These are phyloP conservation scores for Stipa capillata DNA, from an alignment of 176 grass and related monocot species.

Conservation along the genomic window DNA sequence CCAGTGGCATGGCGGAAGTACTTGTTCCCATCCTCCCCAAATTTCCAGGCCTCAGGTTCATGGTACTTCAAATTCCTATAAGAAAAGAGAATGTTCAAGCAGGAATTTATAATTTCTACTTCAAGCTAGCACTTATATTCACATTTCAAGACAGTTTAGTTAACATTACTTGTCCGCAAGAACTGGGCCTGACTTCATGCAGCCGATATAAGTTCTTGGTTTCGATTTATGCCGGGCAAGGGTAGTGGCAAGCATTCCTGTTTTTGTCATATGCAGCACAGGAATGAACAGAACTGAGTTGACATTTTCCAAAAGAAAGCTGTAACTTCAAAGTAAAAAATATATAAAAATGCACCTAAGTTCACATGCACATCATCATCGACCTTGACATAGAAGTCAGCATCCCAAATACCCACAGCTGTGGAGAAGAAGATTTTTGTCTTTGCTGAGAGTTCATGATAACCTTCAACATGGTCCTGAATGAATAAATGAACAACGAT, in stretches of 20 bases:
- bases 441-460: conserved; percentile 96
- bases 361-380: conserved; percentile 99
- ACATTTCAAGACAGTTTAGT: background rate
- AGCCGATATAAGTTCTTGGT: conserved; percentile 95
- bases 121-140: conserved; percentile 11
- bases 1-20: conserved; percentile 92
- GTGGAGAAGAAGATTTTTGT: conserved; percentile 97
- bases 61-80: conserved; percentile 88
- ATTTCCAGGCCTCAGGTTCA: conserved; percentile 88
- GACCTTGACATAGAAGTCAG: conserved; percentile 95
- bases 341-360: conserved; percentile 61
- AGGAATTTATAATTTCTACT: background rate
- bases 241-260: conserved; percentile 89
- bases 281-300: background rate
- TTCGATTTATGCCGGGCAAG: conserved; percentile 77
- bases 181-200: conserved; percentile 99
- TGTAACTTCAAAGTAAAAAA: conserved; percentile 1
- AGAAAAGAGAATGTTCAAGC: conserved; percentile 8
- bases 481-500: background rate
- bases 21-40: conserved; percentile 92
- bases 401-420: conserved; percentile 83
- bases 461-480: conserved; percentile 92
- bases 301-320: background rate
- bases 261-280: conserved; percentile 16
- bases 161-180: conserved; percentile 81